Percentiles rank a stretch among this genome's conserved stretches.
Conservation (phyloP, 192 early-diverging fungal species). For the Bifiguratus adelaidae region DNA sequence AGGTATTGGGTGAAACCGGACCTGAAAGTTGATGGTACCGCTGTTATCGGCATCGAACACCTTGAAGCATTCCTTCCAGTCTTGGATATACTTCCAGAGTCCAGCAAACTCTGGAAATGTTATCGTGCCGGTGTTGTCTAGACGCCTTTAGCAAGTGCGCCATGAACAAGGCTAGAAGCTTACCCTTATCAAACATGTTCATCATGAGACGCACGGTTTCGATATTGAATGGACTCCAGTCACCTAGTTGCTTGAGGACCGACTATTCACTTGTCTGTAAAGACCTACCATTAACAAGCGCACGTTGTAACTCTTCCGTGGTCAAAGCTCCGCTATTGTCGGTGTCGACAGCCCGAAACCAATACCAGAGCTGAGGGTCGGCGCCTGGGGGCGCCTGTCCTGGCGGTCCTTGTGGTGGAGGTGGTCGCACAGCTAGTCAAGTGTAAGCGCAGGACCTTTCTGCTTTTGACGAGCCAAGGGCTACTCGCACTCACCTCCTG, state of each 20-base stretch:
- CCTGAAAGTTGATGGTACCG: slow-evolving; percentile 60
- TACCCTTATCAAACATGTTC: slow-evolving; percentile 42
- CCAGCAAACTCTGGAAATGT: slow-evolving; percentile 54
- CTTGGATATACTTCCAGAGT: slow-evolving; percentile 58
- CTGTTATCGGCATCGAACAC: slow-evolving; percentile 53
- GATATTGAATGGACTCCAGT: slow-evolving; percentile 55
- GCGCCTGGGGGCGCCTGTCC: neutral
- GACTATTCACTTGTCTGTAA: no score
- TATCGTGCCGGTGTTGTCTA: slow-evolving; percentile 43
- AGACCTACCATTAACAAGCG: slow-evolving; percentile 44
- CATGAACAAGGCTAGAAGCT: no score
- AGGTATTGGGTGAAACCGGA: slow-evolving; percentile 28
- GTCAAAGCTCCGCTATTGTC: slow-evolving; percentile 43
- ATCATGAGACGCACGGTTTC: slow-evolving; percentile 66
- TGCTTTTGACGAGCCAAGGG: no score
- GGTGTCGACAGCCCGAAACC: slow-evolving; percentile 32
- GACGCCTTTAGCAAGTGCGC: no score
- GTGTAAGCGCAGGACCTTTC: no score
- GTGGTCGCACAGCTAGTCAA: no score
- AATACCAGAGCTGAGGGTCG: slow-evolving; percentile 10
- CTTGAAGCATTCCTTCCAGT: slow-evolving; percentile 60
- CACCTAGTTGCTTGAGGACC: no score
- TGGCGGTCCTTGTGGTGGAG: no score
- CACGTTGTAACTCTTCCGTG: slow-evolving; percentile 42
- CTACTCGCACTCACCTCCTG: no score